Base-by-base conservation (phyloP, 2,329 filamentous ascomycete species). In the Verruconis gallopava region DNA sequence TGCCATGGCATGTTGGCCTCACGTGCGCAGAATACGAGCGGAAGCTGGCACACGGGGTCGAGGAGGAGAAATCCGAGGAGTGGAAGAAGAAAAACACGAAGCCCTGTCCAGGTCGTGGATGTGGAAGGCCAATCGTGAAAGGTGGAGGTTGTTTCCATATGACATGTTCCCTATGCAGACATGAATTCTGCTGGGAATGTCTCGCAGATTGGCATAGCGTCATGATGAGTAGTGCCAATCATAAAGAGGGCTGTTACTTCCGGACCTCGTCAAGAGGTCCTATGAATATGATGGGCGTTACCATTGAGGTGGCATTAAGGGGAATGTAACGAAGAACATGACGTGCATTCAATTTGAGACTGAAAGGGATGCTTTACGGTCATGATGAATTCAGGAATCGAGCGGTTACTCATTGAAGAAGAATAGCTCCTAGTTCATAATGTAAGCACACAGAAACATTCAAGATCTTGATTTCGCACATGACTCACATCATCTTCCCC, bases 401-500 rank as follows among this genome's bases (percentile, higher is more conserved):
- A n/a, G n/a, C n/a, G n/a, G 6, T 30, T n/a, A 30, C 25, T 30
- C 25, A n/a, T 30, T 30, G 25, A 30, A 30, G 25, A 30, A 30
- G 25, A 30, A 30, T n/a, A 30, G n/a, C n/a, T 30, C 25, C 25
- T 30, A 9, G n/a, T n/a, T n/a, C n/a, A n/a, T n/a, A n/a, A n/a
- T n/a, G n/a, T n/a, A n/a, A n/a, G n/a, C n/a, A n/a, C n/a, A n/a
- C n/a, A n/a, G n/a, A n/a, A n/a, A n/a, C n/a, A n/a, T n/a, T n/a
- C n/a, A n/a, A n/a, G n/a, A n/a, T n/a, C n/a, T n/a, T n/a, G n/a
- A n/a, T n/a, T n/a, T n/a, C n/a, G n/a, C n/a, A n/a, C n/a, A 30
- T 9, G 9, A 30, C 25, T 9, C n/a, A 30, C 37, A n/a, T 44
- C 42, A n/a, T 13, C 37, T 17, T 44, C 42, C 5, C 42, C 36